phyloP scores from a whole-genome alignment of 352 stramenopile species.

The Phytophthora quininea region DNA sequence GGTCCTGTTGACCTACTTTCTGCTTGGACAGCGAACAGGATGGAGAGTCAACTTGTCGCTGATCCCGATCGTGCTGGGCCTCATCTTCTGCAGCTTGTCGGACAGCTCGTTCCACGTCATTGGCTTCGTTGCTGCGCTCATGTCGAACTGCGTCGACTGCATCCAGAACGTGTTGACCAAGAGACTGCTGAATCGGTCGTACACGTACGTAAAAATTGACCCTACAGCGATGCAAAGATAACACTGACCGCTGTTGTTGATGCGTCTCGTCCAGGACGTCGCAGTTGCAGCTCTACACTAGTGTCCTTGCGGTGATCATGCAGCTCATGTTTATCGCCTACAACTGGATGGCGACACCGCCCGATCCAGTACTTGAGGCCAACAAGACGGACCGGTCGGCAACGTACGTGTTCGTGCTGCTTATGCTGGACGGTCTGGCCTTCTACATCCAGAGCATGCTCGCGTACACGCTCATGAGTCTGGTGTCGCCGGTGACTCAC shows the following conservation, averaged over 20 bases:
- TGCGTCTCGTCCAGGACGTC: slow-evolving; percentile 46
- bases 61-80: slow-evolving; percentile 83
- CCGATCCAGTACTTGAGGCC: slow-evolving; percentile 26
- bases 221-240: background rate
- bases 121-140: slow-evolving; percentile 88
- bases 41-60: slow-evolving; percentile 86
- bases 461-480: slow-evolving; percentile 91
- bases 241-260: background rate
- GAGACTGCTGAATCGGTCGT: slow-evolving; percentile 79
- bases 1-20: slow-evolving; percentile 84
- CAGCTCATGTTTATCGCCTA: slow-evolving; percentile 84
- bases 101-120: slow-evolving; percentile 89
- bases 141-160: slow-evolving; percentile 92
- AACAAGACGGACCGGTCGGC: slow-evolving; percentile 40
- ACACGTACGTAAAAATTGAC: slow-evolving; percentile 55
- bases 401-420: slow-evolving; percentile 55
- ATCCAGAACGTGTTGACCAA: slow-evolving; percentile 94
- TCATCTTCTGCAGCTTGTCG: slow-evolving; percentile 88
- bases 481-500: slow-evolving; percentile 91
- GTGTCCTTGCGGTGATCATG: slow-evolving; percentile 82
- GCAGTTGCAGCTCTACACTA: slow-evolving; percentile 92
- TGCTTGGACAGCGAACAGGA: slow-evolving; percentile 84
- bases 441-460: slow-evolving; percentile 93
- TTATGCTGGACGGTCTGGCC: slow-evolving; percentile 72
- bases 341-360: slow-evolving; percentile 56